phyloP scores from a whole-genome alignment of 2,329 filamentous ascomycete species.

The Cladobotryum mycophilum region DNA sequence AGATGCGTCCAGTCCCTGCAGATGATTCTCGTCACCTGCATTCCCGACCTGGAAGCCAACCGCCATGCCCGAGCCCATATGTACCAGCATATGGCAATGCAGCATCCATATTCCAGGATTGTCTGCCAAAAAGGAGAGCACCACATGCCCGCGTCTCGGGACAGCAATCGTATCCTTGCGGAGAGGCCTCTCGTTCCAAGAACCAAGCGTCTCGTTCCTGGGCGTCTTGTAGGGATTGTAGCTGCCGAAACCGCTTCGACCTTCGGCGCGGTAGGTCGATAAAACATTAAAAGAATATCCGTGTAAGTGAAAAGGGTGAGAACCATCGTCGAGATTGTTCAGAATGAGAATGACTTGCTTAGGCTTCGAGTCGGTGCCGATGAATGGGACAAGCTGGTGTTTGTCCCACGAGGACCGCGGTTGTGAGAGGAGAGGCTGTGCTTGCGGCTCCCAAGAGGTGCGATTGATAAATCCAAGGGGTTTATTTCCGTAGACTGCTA shows the following conservation, averaged over 20 bases:
- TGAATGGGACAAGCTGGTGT: constrained; percentile 17
- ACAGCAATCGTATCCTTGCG: constrained; percentile 36
- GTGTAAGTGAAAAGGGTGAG: constrained; percentile 45
- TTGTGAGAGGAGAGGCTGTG: constrained; percentile 15
- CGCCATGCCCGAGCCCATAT: constrained; percentile 21
- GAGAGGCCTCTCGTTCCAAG: constrained; percentile 16
- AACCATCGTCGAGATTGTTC: constrained; percentile 28
- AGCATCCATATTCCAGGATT: constrained; percentile 24
- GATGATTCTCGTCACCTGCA: constrained; percentile 14
- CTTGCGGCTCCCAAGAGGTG: constrained; percentile 20
- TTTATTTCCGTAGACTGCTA: constrained; percentile 16
- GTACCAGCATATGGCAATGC: constrained; percentile 25
- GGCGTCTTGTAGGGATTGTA: constrained; percentile 19
- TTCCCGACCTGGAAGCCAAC: constrained; percentile 20
- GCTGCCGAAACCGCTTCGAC: constrained; percentile 19
- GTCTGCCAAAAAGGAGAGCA: constrained; percentile 18
- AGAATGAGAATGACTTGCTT: constrained; percentile 22
- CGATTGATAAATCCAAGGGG: constrained; percentile 22
- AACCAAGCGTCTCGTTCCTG: background rate
- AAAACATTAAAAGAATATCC: constrained; percentile 46
- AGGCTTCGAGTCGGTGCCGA: constrained; percentile 11
- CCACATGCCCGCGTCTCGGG: constrained; percentile 23
- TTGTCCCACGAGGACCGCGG: constrained; percentile 17
- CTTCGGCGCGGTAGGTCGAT: constrained; percentile 15
- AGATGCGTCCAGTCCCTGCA: constrained; percentile 11